Conservation (phyloP, 306 rosid species). For the Rosa rugosa region DNA sequence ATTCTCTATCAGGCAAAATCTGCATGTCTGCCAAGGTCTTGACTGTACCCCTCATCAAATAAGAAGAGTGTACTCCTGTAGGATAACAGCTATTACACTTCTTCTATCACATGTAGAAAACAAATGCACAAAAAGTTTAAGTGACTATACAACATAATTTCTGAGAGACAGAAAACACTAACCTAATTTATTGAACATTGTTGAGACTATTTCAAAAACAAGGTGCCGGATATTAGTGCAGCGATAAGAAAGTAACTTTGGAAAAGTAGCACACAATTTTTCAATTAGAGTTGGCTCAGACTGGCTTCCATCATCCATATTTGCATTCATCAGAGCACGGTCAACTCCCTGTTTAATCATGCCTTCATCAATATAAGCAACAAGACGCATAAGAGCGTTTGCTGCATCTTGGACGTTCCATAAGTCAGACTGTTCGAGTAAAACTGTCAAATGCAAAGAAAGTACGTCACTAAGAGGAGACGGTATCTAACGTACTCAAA, state of each 20-base stretch:
- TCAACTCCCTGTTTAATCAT: conserved; percentile 77
- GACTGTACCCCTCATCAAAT: conserved; percentile 59
- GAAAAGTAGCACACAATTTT: conserved; percentile 65
- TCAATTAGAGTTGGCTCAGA: conserved; percentile 78
- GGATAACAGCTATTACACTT: not conserved
- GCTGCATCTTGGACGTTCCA: conserved; percentile 63
- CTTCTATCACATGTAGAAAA: not conserved
- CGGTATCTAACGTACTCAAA: not conserved
- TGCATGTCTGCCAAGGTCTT: conserved; percentile 66
- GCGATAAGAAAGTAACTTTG: conserved; percentile 69
- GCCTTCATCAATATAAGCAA: conserved; percentile 66
- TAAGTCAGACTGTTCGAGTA: conserved; percentile 42
- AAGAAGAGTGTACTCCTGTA: conserved; percentile 60
- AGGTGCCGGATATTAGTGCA: conserved; percentile 49
- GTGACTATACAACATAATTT: not conserved
- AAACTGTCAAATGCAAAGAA: not conserved
- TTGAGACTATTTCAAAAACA: conserved; percentile 61
- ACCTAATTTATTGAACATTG: not conserved
- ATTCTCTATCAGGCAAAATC: conserved; percentile 66
- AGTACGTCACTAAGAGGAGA: not conserved
- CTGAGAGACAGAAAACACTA: not conserved
- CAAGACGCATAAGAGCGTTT: conserved; percentile 59
- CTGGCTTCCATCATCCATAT: conserved; percentile 40
- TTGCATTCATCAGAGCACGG: conserved; percentile 38
- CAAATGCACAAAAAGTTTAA: not conserved